Evolutionary conservation across 768 basidiomycete genomes (phyloP), one percentile per base, ranked within the genome.

Genomic region (Auricularia sp.): DNA sequence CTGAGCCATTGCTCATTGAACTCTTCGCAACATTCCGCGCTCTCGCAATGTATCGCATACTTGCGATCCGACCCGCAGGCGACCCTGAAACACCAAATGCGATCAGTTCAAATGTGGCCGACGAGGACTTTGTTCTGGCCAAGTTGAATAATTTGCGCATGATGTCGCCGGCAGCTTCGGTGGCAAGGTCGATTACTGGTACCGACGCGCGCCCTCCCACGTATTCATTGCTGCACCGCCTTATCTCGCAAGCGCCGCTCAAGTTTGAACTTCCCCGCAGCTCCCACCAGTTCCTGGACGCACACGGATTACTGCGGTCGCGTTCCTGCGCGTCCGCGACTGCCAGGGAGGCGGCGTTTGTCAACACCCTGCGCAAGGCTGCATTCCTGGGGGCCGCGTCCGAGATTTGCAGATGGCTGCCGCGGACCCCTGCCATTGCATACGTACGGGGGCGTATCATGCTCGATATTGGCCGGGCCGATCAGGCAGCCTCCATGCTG

Each of bases 11-110:
- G 24, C 70, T 90, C 34, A 73, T 89, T 8, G 89, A 92, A 71
- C 82, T 90, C 29, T 87, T 92, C 73, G 88, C 88, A 7, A 85
- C 92, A 34, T 91, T 88, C 69, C 82, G 90, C n/a, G 89, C 88
- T 14, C 76, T 89, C 29, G 84, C 87, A 29, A 87, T 90, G 79
- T 77, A 91, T 21, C 87, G 85, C 34, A 82, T 80, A 65, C 77
- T 86, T 59, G 76, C 81, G 16, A 78, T 79, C 61, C 88, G 87
- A 70, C 84, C 88, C 62, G 81, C 81, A n/a, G 77, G 74, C 2
- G 76, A 79, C 47, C 64, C 67, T 13, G 72, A 75, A 64, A 68
- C 69, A 63, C 67, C 75, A 39, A 70, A 67, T n/a, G 51, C 36
- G 21, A 54, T 34, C 8, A 11, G 62, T 24, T 24, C 42, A 36